Evolutionary conservation across 257 asterid species (phyloP).

Genomic region (Leonotis leonurus): DNA sequence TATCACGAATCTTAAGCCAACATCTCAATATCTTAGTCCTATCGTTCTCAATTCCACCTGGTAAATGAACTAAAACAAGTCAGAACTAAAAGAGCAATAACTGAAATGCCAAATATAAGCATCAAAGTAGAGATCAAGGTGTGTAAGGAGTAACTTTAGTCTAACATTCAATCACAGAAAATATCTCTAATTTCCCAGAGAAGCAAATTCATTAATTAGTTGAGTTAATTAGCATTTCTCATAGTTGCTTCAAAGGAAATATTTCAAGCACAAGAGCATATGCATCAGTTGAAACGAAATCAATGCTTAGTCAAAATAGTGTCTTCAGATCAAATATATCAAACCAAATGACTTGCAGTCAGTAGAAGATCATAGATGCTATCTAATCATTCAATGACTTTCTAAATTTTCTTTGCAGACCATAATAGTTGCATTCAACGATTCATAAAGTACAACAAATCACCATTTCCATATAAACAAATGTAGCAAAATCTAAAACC

Average conservation of each 20-base stretch:
- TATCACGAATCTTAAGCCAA: neutral
- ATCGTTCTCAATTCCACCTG: neutral
- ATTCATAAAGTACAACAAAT: conserved; percentile 30
- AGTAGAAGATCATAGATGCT: neutral
- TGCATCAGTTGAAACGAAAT: neutral
- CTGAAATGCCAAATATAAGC: conserved; percentile 5
- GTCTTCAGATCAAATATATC: conserved; percentile 6
- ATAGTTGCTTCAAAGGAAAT: conserved; percentile 2
- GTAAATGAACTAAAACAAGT: neutral
- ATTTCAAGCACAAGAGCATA: conserved; percentile 2
- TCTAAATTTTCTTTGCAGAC: conserved; percentile 18
- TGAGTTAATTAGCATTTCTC: neutral
- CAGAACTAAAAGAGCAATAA: neutral
- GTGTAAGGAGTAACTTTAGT: too few relatives aligned
- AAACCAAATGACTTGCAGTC: conserved; percentile 3
- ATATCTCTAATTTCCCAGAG: neutral
- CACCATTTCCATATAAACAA: conserved; percentile 48
- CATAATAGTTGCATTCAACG: conserved; percentile 23
- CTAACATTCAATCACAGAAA: neutral
- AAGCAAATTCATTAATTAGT: neutral
- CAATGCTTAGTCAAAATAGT: neutral
- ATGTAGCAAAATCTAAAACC: conserved; percentile 39
- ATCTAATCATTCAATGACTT: conserved; percentile 7
- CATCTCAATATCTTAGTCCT: neutral
- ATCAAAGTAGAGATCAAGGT: neutral